These are phyloP conservation scores for Tilletia setariae DNA, from an alignment of 1,284 basidiomycete species.

Conservation along the genomic window DNA sequence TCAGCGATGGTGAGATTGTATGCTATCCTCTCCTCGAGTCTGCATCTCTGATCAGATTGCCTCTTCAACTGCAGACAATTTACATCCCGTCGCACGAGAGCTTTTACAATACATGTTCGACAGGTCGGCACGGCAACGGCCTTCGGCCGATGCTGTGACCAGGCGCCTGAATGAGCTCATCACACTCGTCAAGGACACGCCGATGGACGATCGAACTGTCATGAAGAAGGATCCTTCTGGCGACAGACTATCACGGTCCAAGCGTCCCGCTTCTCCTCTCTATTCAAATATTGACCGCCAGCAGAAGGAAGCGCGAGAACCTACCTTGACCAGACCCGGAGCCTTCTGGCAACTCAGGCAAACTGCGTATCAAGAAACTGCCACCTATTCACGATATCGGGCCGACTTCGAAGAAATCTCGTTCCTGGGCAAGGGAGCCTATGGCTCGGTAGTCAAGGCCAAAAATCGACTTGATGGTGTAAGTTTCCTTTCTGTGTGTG, in stretches of 20 bases:
- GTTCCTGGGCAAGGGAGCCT: slow-evolving; percentile 74
- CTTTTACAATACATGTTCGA: slow-evolving; percentile 41
- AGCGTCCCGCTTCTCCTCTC: neutral
- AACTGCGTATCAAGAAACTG: slow-evolving; percentile 17
- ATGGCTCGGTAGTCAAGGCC: slow-evolving; percentile 90
- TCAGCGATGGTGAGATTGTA: slow-evolving; percentile 15
- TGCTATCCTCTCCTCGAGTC: neutral
- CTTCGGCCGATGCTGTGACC: slow-evolving; percentile 31
- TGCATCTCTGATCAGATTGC: neutral
- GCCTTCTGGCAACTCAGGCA: slow-evolving; percentile 47
- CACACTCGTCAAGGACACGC: slow-evolving; percentile 34
- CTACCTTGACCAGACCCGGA: slow-evolving; percentile 18
- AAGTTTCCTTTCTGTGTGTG: neutral
- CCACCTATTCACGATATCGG: slow-evolving; percentile 40
- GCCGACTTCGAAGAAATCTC: slow-evolving; percentile 54
- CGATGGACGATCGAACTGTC: no score
- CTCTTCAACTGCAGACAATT: neutral
- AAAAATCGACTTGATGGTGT: slow-evolving; percentile 67
- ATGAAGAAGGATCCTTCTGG: no score
- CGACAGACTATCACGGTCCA: neutral
- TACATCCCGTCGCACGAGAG: slow-evolving; percentile 10
- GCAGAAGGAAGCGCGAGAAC: no score
- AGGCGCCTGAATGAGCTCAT: slow-evolving; percentile 43
- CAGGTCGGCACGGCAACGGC: slow-evolving; percentile 35
- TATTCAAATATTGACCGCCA: no score